These are phyloP conservation scores for Aspergillus floridensis DNA, from an alignment of 2,329 filamentous ascomycete species.

Conservation along the genomic window DNA sequence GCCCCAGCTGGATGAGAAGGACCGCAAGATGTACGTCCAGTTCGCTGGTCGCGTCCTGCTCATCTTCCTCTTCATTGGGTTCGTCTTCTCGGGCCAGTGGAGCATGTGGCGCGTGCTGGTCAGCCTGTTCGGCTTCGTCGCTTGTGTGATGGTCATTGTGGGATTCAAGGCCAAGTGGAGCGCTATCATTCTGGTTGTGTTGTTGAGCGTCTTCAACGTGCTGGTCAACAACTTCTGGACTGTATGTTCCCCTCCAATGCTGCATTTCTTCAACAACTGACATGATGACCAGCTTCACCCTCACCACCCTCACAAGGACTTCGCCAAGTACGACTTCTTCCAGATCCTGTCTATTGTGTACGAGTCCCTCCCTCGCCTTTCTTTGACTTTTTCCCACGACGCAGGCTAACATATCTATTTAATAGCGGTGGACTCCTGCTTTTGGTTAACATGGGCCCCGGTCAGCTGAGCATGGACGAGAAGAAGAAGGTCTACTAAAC, in stretches of 20 bases:
- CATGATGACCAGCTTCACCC: slow-evolving; percentile 70
- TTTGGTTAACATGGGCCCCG: slow-evolving; percentile 96
- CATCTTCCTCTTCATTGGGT: slow-evolving; percentile 96
- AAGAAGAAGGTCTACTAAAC: slow-evolving; percentile 99
- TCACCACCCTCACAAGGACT: slow-evolving; percentile 98
- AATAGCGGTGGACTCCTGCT: slow-evolving; percentile 80
- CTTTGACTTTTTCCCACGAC: not conserved
- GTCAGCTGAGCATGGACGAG: slow-evolving; percentile 97
- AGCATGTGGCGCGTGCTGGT: slow-evolving; percentile 82
- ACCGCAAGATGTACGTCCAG: slow-evolving; percentile 99
- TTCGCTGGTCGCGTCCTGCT: slow-evolving; percentile 90
- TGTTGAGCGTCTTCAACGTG: slow-evolving; percentile 94
- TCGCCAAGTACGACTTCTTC: slow-evolving; percentile 99
- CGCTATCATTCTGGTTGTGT: slow-evolving; percentile 89
- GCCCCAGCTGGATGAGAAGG: slow-evolving; percentile 94
- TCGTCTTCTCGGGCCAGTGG: slow-evolving; percentile 94
- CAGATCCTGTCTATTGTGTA: slow-evolving; percentile 97
- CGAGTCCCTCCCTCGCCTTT: slow-evolving; percentile 29
- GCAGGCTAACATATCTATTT: not conserved
- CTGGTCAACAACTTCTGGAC: slow-evolving; percentile 99
- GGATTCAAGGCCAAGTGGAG: slow-evolving; percentile 99
- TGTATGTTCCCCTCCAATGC: slow-evolving; percentile 55
- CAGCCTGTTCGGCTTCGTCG: slow-evolving; percentile 78
- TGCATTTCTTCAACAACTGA: slow-evolving; percentile 16
- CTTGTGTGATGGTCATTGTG: slow-evolving; percentile 97